These are phyloP conservation scores for Cichorium intybus DNA, from an alignment of 140 eudicot genomes.

Conservation along the genomic window DNA sequence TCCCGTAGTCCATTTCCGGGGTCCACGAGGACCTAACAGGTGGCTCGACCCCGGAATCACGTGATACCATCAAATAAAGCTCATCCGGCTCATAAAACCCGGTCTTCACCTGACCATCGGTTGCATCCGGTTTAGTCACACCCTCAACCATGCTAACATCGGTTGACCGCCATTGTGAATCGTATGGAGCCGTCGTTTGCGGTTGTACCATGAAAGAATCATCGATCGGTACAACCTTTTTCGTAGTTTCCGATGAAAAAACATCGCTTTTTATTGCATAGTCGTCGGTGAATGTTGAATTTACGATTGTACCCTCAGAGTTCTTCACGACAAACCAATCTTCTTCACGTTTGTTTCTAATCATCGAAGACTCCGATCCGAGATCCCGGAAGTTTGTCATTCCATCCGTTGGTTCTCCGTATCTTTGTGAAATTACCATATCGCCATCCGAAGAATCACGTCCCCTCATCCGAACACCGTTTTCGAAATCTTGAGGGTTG, in stretches of 20 bases:
- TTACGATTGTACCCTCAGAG: conserved; percentile 28
- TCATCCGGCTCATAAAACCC: conserved; percentile 68
- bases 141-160: conserved; percentile 57
- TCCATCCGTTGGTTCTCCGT: conserved; percentile 27
- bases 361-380: conserved; percentile 42
- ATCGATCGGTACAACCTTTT: conserved; percentile 48
- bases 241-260: conserved; percentile 32
- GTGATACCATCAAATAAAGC: conserved; percentile 64
- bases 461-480: conserved; percentile 46
- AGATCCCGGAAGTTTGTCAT: conserved; percentile 39
- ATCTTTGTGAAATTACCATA: conserved; percentile 40
- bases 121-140: conserved; percentile 25
- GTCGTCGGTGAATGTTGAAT: conserved; percentile 36
- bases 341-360: conserved; percentile 52
- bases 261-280: conserved; percentile 36
- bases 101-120: conserved; percentile 26
- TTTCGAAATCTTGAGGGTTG: conserved; percentile 43
- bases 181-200: conserved; percentile 40
- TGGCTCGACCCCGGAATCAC: conserved; percentile 67
- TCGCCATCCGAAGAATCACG: conserved; percentile 51
- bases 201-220: conserved; percentile 94
- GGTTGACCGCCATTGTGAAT: conserved; percentile 61
- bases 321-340: conserved; percentile 80
- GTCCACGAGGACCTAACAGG: conserved; percentile 68
- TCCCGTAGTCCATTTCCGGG: conserved; percentile 80